These are phyloP conservation scores for Eucalyptus pauciflora DNA, from an alignment of 345 rosid species.

Conservation along the genomic window DNA sequence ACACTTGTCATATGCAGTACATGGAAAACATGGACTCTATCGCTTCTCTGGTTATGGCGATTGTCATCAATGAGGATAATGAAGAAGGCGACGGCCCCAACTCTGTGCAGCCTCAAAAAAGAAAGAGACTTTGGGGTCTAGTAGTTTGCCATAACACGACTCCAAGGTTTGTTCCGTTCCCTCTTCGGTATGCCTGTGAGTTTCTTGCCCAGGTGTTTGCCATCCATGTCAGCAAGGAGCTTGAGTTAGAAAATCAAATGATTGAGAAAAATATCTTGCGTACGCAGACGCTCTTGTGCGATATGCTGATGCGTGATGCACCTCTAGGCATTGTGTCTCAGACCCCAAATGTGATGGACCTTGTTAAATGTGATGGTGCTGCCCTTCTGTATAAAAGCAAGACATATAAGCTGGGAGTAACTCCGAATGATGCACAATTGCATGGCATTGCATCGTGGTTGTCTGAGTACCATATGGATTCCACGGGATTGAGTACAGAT, in stretches of 20 bases:
- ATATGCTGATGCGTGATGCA: slow-evolving; percentile 93
- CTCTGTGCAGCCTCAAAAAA: slow-evolving; percentile 46
- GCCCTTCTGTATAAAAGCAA: slow-evolving; percentile 64
- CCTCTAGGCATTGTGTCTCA: slow-evolving; percentile 84
- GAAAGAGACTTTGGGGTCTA: slow-evolving; percentile 90
- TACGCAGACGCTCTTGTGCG: slow-evolving; percentile 87
- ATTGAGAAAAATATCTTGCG: slow-evolving; percentile 84
- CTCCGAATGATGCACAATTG: slow-evolving; percentile 68
- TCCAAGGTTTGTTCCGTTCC: slow-evolving; percentile 93
- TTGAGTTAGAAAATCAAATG: slow-evolving; percentile 74
- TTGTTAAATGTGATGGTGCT: slow-evolving; percentile 95
- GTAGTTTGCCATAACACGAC: slow-evolving; percentile 86
- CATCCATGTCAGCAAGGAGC: slow-evolving; percentile 82
- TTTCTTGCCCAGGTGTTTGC: slow-evolving; percentile 93
- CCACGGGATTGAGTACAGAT: slow-evolving; percentile 92
- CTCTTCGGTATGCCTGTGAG: slow-evolving; percentile 94
- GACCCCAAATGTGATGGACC: slow-evolving; percentile 85
- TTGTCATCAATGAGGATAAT: slow-evolving; percentile 73
- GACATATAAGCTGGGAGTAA: slow-evolving; percentile 54
- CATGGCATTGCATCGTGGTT: slow-evolving; percentile 69
- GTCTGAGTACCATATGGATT: slow-evolving; percentile 70
- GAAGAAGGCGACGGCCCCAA: slow-evolving; percentile 38
- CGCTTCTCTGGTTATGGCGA: slow-evolving; percentile 96
- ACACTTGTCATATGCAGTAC: slow-evolving; percentile 84
- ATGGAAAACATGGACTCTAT: slow-evolving; percentile 94